These are phyloP conservation scores for Alternaria brassicae DNA, from an alignment of 2,329 filamentous ascomycete species.

Conservation along the genomic window DNA sequence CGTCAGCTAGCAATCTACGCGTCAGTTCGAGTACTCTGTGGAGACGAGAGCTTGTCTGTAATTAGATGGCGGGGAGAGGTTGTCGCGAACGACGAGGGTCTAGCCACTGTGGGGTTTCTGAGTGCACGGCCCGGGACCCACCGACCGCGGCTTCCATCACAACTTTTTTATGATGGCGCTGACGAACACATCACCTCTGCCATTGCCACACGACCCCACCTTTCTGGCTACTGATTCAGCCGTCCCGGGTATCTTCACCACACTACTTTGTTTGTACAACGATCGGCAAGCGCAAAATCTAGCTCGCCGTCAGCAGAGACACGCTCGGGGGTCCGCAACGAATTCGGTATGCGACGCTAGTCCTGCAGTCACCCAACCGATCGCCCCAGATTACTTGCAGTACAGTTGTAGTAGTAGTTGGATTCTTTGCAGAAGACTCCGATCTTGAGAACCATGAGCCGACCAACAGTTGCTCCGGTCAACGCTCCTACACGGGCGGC, in stretches of 20 bases:
- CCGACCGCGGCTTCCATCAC: slow-evolving; percentile 13
- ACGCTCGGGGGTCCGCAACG: slow-evolving; percentile 27
- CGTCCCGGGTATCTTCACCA: not conserved
- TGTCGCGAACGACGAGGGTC: not conserved
- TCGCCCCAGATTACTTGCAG: slow-evolving; percentile 21
- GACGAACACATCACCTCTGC: slow-evolving; percentile 6
- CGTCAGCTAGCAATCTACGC: not conserved
- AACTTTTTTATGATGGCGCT: slow-evolving; percentile 22
- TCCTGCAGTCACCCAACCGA: slow-evolving; percentile 22
- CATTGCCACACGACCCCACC: slow-evolving; percentile 13
- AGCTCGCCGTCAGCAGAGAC: not conserved
- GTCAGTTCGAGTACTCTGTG: not conserved
- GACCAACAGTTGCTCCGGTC: slow-evolving; percentile 29
- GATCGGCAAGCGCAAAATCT: not conserved
- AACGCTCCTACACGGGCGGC: slow-evolving; percentile 25
- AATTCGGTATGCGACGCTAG: slow-evolving; percentile 30
- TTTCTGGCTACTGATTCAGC: not conserved
- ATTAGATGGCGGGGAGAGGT: not conserved
- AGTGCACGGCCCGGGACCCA: slow-evolving; percentile 16
- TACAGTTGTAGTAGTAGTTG: slow-evolving; percentile 21
- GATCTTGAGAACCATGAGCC: slow-evolving; percentile 32
- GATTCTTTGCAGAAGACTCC: slow-evolving; percentile 32
- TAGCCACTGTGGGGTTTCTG: not conserved
- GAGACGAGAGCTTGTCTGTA: not conserved
- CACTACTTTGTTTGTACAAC: slow-evolving; percentile 2